Base-by-base conservation (phyloP, 176 grass and related monocot genomes). In the Bolboschoenus planiculmis region DNA sequence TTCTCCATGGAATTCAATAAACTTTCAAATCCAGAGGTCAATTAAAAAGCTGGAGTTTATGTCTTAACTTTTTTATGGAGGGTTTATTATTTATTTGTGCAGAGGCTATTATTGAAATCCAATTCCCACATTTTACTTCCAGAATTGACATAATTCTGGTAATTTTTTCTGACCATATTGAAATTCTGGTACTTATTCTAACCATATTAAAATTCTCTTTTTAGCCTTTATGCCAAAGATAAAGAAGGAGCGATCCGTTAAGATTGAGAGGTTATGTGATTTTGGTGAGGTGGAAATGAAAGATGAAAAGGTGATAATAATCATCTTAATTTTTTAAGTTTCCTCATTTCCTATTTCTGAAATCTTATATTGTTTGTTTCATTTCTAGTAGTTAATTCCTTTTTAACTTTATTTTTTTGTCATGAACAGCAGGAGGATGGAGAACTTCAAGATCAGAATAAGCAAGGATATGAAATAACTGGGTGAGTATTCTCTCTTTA, bases 221-320 rank as follows among this genome's bases (percentile, higher is more conserved):
- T 84, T 84, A 99, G 93, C 97, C 9, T 96, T 99, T 56, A 81
- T 84, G 65, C 86, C 83, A 3, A 95, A 75, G 78, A 93, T 99
- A 58, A 96, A 82, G 85, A 89, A 90, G 78, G 80, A 89, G 18
- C 91, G 97, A 64, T 87, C 39, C n/a, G 31, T 83, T 71, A 88
- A 96, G 81, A 90, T 91, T 21, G 86, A 85, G 7, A 80, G 55
- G 18, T 39, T 96, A 57, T 96, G 89, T 46, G 88, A 96, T 11
- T 89, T 99, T 78, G 83, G 81, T 31, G 76, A 88, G 2, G 84
- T 89, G 14, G 89, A 88, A 13, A 83, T 83, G 80, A 23, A 82
- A 59, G 46, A 58, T 18, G 80, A 72, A 1, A 91, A 99, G 89
- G 96, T 93, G 74, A 43, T 78, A 1, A 78, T 79, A 7, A 2